Evolutionary conservation across 2,329 filamentous ascomycete genomes (phyloP).

Genomic region (Chalara sp.): DNA sequence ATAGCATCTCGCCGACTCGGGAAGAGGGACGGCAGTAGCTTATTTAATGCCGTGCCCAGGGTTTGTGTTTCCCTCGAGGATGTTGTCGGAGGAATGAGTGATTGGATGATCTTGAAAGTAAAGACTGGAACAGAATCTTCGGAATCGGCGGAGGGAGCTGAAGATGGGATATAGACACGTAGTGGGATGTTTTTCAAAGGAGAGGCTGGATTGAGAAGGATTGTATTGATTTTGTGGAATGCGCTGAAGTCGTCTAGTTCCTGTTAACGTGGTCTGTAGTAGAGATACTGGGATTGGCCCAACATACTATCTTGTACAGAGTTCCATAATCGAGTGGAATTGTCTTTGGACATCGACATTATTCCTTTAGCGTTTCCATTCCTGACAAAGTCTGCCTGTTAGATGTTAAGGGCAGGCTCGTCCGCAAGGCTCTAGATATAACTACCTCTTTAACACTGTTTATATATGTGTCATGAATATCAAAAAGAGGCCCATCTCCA

Average conservation of each 20-base stretch:
- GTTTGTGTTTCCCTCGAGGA: slow-evolving; percentile 50
- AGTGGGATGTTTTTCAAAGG: slow-evolving; percentile 79
- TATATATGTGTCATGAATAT: slow-evolving; percentile 55
- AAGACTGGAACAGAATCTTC: slow-evolving; percentile 37
- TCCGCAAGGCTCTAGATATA: neutral
- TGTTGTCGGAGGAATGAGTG: slow-evolving; percentile 51
- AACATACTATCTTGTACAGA: slow-evolving; percentile 52
- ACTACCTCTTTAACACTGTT: slow-evolving; percentile 60
- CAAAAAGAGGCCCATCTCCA: slow-evolving; percentile 46
- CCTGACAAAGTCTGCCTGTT: slow-evolving; percentile 51
- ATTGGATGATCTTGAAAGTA: slow-evolving; percentile 68
- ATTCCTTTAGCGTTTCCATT: slow-evolving; percentile 66
- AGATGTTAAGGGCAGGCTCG: neutral
- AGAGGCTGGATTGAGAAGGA: slow-evolving; percentile 68
- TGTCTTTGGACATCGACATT: slow-evolving; percentile 63
- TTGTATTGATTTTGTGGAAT: slow-evolving; percentile 69
- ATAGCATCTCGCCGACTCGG: slow-evolving; percentile 80
- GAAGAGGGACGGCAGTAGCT: slow-evolving; percentile 73
- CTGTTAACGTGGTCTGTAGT: neutral
- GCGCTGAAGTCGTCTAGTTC: slow-evolving; percentile 60
- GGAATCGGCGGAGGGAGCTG: slow-evolving; percentile 58
- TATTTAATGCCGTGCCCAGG: slow-evolving; percentile 71
- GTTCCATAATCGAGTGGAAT: slow-evolving; percentile 60
- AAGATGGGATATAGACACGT: slow-evolving; percentile 73
- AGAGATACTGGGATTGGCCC: neutral